These are phyloP conservation scores for Ophiosphaerella korrae DNA, from an alignment of 2,329 filamentous ascomycete species.

Conservation along the genomic window DNA sequence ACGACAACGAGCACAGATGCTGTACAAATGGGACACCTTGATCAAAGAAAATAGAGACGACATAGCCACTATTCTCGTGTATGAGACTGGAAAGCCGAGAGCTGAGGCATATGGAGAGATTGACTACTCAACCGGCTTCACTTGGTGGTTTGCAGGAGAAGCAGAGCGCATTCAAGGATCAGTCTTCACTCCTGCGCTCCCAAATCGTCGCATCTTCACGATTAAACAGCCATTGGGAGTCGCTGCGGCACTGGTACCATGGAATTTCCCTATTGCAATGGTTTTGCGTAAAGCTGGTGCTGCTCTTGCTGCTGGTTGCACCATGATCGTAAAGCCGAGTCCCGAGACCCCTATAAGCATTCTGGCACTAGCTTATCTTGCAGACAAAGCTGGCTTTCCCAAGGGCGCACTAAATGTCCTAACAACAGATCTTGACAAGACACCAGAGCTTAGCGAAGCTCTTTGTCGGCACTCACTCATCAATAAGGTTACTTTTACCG, in stretches of 20 bases:
- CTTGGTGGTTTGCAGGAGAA: constrained; percentile 65
- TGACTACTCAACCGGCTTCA: constrained; percentile 60
- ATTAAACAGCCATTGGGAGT: constrained; percentile 78
- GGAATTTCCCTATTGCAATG: constrained; percentile 75
- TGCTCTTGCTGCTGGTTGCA: constrained; percentile 72
- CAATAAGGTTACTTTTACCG: constrained; percentile 67
- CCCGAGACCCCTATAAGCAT: constrained; percentile 49
- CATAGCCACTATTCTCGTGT: constrained; percentile 65
- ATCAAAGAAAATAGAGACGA: constrained; percentile 68
- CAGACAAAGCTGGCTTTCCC: constrained; percentile 54
- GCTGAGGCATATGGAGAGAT: constrained; percentile 59
- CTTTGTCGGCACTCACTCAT: constrained; percentile 63
- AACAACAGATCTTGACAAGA: constrained; percentile 63
- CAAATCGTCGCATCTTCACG: constrained; percentile 69
- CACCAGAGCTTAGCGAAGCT: constrained; percentile 59
- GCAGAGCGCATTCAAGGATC: constrained; percentile 67
- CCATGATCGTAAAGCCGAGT: constrained; percentile 65
- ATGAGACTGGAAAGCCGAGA: constrained; percentile 62
- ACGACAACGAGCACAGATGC: constrained; percentile 63
- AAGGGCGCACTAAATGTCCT: constrained; percentile 66
- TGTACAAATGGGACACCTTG: constrained; percentile 69
- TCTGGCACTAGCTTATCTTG: constrained; percentile 46
- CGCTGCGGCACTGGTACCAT: constrained; percentile 70
- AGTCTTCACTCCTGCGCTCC: constrained; percentile 63
- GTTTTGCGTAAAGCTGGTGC: constrained; percentile 70